Percentiles rank a stretch among this genome's conserved stretches.
Evolutionary conservation across 2,329 filamentous ascomycete genomes (phyloP).

Genomic region (Trichoderma sp.): DNA sequence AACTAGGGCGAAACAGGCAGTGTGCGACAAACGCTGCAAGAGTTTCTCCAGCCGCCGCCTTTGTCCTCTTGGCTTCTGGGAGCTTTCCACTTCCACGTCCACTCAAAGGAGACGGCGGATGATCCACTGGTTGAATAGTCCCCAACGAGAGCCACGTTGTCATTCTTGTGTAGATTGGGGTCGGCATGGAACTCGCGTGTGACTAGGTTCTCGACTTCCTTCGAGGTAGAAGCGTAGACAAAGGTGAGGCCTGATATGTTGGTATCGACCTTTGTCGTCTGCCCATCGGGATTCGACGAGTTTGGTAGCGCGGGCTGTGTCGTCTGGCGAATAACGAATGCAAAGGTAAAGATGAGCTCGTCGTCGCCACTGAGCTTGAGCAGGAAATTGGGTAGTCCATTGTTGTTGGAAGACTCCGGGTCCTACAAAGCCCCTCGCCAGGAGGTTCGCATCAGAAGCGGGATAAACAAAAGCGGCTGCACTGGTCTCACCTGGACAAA

Average conservation of each 20-base stretch:
- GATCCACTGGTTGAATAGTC: constrained; percentile 85
- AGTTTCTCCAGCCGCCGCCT: constrained; percentile 91
- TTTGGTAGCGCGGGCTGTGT: constrained; percentile 39
- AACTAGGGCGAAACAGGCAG: background rate
- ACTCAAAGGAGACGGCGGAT: constrained; percentile 84
- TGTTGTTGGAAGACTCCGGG: constrained; percentile 61
- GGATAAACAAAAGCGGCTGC: constrained; percentile 29
- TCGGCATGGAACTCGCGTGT: constrained; percentile 96
- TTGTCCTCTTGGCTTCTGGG: constrained; percentile 80
- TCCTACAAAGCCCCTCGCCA: constrained; percentile 60
- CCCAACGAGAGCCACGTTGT: constrained; percentile 93
- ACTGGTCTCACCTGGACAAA: constrained; percentile 77
- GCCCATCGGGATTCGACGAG: constrained; percentile 53
- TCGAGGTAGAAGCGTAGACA: constrained; percentile 80
- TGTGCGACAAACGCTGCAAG: constrained; percentile 71
- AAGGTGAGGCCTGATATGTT: constrained; percentile 87
- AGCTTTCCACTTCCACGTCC: constrained; percentile 96
- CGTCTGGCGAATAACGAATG: constrained; percentile 72
- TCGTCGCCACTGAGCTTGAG: constrained; percentile 88
- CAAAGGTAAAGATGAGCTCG: constrained; percentile 90
- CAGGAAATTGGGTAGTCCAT: constrained; percentile 70
- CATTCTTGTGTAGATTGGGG: constrained; percentile 95
- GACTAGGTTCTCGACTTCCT: constrained; percentile 89
- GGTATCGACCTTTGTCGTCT: constrained; percentile 63
- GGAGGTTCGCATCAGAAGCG: constrained; percentile 25